Evolutionary conservation across 345 rosid species (phyloP).

Genomic region (Citrus mangshanensis): DNA sequence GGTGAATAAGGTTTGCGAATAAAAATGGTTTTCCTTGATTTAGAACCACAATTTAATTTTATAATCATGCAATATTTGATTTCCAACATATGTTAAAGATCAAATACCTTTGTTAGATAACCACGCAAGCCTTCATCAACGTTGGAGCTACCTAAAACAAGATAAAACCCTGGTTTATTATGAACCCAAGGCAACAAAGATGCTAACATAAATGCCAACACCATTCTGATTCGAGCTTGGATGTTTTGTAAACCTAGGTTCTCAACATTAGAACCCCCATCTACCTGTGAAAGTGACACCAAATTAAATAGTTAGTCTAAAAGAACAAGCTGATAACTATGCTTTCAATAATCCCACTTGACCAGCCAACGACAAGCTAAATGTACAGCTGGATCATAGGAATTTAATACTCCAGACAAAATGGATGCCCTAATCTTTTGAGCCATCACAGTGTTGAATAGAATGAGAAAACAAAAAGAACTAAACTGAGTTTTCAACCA

Average conservation of each 20-base stretch:
- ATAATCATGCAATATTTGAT: neutral
- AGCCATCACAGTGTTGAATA: neutral
- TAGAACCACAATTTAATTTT: neutral
- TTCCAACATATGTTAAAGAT: neutral
- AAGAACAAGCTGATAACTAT: neutral
- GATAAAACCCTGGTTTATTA: slow-evolving; percentile 81
- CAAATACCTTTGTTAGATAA: slow-evolving; percentile 78
- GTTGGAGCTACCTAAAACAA: slow-evolving; percentile 93
- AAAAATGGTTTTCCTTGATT: neutral
- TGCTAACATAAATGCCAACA: slow-evolving; percentile 84
- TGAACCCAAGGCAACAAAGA: slow-evolving; percentile 98
- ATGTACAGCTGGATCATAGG: neutral
- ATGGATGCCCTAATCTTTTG: neutral
- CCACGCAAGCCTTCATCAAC: slow-evolving; percentile 96
- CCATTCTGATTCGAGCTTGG: slow-evolving; percentile 98
- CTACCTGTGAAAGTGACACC: slow-evolving; percentile 47
- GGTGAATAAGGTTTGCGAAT: neutral
- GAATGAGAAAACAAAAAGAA: neutral
- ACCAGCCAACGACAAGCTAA: slow-evolving; percentile 1
- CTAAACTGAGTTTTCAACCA: neutral
- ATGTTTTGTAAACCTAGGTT: slow-evolving; percentile 88
- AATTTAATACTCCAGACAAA: neutral
- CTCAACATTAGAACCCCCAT: slow-evolving; percentile 90
- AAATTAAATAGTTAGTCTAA: slow-evolving; percentile 1
- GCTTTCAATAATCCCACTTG: neutral